Evolutionary conservation across 192 early-diverging fungal genomes (phyloP), one percentile per base, ranked within the genome.

Genomic region (Rhizoclosmatium sp.): DNA sequence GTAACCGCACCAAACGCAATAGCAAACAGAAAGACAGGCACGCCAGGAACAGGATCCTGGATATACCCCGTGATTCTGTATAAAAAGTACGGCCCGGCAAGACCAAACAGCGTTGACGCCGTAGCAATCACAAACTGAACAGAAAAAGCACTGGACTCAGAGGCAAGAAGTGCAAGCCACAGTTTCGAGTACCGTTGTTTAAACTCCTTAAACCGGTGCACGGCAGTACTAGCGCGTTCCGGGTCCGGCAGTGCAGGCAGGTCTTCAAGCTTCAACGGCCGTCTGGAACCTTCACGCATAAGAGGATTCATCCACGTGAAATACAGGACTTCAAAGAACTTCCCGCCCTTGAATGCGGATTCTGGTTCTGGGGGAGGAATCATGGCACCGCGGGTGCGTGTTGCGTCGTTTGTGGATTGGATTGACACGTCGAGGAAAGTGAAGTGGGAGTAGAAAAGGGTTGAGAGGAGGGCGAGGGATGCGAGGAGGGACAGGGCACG

Each of bases 251-350:
- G 78, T 1, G 76, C 81, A 71, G 81, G 87, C 21, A 90, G 40
- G 70, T 90, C 87, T 7, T 70, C 78, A 7, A 81, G 45, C 2
- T 72, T 79, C 41, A 89, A 75, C 2, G 79, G 69, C 3, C 71
- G 3, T 3, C 31, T 12, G 54, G 64, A 71, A 5, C 89, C 89
- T 42, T 81, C 59, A 3, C 72, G 48, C 71, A 90, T 84, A 19
- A 90, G 56, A 1, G 82, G 76, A 72, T 76, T 78, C 51, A 87
- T 59, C 89, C 89, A 90, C 16, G 78, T 64, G 71, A 88, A 90
- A 23, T 83, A 81, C 41, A 86, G 41, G 12, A 79, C 31, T 31
- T 31, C 31, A 31, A 31, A 31, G 31, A 31, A 31, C 31, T 31
- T 31, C 31, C 31, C 31, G 31, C 31, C 31, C 31, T 31, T 31